Evolutionary conservation across 495 filamentous ascomycete genomes (phyloP), one percentile per base, ranked within the genome.

Genomic region (Aspergillus sclerotiicarbonarius): DNA sequence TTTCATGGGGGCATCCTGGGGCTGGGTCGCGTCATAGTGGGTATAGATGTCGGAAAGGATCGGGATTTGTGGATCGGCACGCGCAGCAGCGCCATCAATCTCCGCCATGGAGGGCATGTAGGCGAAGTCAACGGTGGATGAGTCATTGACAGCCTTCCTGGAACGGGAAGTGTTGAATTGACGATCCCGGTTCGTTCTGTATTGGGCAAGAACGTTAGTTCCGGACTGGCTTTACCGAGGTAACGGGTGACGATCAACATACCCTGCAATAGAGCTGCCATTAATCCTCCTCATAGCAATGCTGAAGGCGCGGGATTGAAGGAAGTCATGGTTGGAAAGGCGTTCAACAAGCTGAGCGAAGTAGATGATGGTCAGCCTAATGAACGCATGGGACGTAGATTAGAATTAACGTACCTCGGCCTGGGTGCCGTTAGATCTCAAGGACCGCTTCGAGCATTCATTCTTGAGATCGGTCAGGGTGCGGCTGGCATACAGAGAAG

Each of bases 61-160:
- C 62, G 84, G 84, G 51, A 85, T 75, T 51, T 74, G 79, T 9
- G 70, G 67, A 35, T 69, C 58, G 16, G 71, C 48, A 8, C 67
- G 66, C 37, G 63, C 20, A 9, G 69, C 54, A 15, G 65, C 51
- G 8, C 67, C 61, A 37, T 80, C 76, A 18, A 80, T 58, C 51
- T 79, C 76, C 48, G 72, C 70, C 65, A 77, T 63, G 52, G 77
- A 72, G 31, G 85, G 85, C 69, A 88, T 73, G 76, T 80, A 86
- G 63, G 78, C 79, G 60, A 87, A 84, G 75, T 87, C 85, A 53
- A 87, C 84, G 30, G 84, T 81, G 41, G 82, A 84, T 57, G 70
- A 72, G 74, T 87, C 84, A 59, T 79, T 75, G 56, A 79, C 71
- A 56, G 79, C 66, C 65, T 84, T 84, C 51, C 76, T 71, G 58